Evolutionary conservation across 108 stramenopile species (phyloP), one percentile per base, ranked within the genome.

Genomic region (Cyclostephanos invisitatus): DNA sequence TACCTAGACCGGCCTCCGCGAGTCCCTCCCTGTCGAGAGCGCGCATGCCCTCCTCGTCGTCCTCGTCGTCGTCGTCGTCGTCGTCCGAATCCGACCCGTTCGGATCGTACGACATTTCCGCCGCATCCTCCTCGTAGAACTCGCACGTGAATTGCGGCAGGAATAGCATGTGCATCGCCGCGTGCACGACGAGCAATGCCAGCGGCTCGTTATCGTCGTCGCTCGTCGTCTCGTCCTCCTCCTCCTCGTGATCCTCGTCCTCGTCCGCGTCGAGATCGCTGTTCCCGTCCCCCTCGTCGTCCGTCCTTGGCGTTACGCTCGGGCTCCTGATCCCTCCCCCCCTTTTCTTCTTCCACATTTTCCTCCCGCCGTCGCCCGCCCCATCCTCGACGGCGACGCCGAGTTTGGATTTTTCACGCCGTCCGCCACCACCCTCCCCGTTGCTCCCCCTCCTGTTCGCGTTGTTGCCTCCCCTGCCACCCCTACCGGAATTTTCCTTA

Each of bases 81-180:
- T 47, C 62, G 48, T 74, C 78, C 11, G 37, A 49, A 28, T 70
- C 69, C 5, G 55, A 50, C 4, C 38, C 70, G 35, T 42, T 53
- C 61, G 20, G 7, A 11, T 8, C 40, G 40, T 42, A 63, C 32
- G 40, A 69, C 74, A 24, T 53, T 44, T n/a, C 49, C 58, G 61
- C 61, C 40, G 29, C 55, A 50, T 87, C 85, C 53, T 96, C 94
- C 62, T 97, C 93, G 67, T 91, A 92, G 73, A 88, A 95, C 46
- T 95, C 94, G 53, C 91, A 91, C 11, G 97, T 98, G 81, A 98
- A 96, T 72, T 87, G 93, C 10, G 94, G 94, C 48, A 96, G 61
- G 65, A 97, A 97, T 7, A 96, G 76, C 93, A 97, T 86, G 83
- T 96, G 96, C 91, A 97, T 94, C 8, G 91, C 87, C 18, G 95